Evolutionary conservation across 306 rosid genomes (phyloP), one percentile per base, ranked within the genome.

Genomic region (Dryas drummondii): DNA sequence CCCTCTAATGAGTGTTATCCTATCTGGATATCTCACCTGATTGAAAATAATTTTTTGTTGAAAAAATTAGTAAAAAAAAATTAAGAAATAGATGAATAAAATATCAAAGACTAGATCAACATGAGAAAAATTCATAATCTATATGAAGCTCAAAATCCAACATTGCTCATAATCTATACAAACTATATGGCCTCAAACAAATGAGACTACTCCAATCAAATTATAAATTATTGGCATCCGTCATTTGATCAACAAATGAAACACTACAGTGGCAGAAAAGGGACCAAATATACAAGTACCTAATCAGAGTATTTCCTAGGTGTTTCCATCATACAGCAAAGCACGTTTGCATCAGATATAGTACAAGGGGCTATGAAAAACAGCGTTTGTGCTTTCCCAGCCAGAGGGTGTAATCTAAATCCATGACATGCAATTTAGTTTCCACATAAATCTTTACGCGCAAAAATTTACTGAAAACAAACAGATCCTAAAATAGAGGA

Each of bases 1-100:
- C 79, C 98, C 99, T 82, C 99, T 82, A n/a, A 96, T 96, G 72
- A 92, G 98, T 73, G 99, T 96, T 84, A 96, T 92, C 75, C 99
- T 96, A 80, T 96, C 98, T 45, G 99, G 99, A 89, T 96, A 96
- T 78, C 99, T 88, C 75, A 96, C 99, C 99, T 96, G 91, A 80
- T 80, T 60, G 71, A 13, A 50, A 22, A 22, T 1, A 22, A 22
- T 0, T 22, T 22, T 22, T 22, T 22, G 22, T 22, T 22, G 22
- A 62, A 55, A 40, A 5, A 32, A 71, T 71, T 56, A 65, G 60
- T 42, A 37, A 77, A 66, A 63, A 56, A 71, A 66, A 66, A 48
- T 17, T 66, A 42, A 73, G 42, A 16, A 48, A 42, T 22, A 49
- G 22, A 62, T 27, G 49, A 54, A 57, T 63, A 41, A 63, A 27